Base-by-base conservation (phyloP, 257 asterid species). In the Ballota nigra region DNA sequence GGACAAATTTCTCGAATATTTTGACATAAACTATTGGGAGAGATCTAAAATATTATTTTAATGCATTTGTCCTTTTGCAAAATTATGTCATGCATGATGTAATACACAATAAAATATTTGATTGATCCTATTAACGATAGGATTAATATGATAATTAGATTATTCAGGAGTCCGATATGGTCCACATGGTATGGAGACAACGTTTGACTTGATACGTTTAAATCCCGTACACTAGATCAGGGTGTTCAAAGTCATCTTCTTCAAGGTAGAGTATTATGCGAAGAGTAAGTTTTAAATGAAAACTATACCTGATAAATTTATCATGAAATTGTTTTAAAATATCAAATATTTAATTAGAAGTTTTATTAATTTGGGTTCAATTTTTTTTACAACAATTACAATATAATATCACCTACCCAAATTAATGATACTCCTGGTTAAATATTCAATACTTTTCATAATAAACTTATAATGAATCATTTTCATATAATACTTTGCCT, bases 41-140 rank as follows among this genome's bases (percentile, higher is more conserved):
- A 60, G 69, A 78, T 72, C 49, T 69, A 15, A 41, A 31, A n/a
- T 69, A 51, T 20, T 65, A 5, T 7, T 62, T 22, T 57, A 51
- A 60, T 55, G n/a, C 3, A 4, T 68, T 52, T 76, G 70, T 72
- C 55, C 61, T 47, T 65, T 70, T 57, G 78, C 74, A 29, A 61
- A 33, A 51, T 82, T 36, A 79, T 77, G 86, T 84, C 88, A 84
- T 77, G 86, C 80, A 33, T 81, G 88, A 84, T 70, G 84, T 71
- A 77, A 71, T 62, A 40, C 55, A 22, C 20, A 1, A 62, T n/a
- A 66, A 8, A 33, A 43, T 24, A n/a, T 4, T 24, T 26, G 8
- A 15, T 22, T 4, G 61, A 2, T 20, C n/a, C 47, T 40, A 19
- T 4, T 64, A 76, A 70, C 12, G 22, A 55, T 26, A 23, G 0